Conservation (phyloP, 2,329 filamentous ascomycete genomes). For the Alternaria gaisen region DNA sequence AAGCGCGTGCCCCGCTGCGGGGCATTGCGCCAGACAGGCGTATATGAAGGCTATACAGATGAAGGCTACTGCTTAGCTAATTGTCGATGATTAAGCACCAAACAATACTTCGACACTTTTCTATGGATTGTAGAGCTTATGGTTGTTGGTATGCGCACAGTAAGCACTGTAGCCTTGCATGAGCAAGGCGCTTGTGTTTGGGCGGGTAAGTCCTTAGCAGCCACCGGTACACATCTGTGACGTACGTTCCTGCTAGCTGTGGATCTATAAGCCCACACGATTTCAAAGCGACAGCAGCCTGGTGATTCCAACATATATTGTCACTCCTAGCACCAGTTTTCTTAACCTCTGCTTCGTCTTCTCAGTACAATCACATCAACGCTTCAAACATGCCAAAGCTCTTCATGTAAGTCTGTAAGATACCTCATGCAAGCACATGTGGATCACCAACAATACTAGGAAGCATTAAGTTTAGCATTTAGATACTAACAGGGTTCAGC, state of each 20-base stretch:
- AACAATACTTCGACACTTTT: neutral
- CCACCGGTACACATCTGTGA: slow-evolving; percentile 14
- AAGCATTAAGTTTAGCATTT: neutral
- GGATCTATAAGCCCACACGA: neutral
- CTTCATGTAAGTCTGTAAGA: slow-evolving; percentile 31
- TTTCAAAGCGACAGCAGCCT: neutral
- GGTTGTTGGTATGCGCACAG: neutral
- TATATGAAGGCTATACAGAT: neutral
- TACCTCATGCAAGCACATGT: neutral
- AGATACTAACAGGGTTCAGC: slow-evolving; percentile 19
- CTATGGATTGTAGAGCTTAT: neutral
- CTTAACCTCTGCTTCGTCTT: neutral
- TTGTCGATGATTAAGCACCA: neutral
- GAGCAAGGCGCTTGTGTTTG: neutral
- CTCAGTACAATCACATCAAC: neutral
- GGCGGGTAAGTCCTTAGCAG: neutral
- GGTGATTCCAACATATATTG: neutral
- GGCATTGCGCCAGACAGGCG: slow-evolving; percentile 1
- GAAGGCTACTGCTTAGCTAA: neutral
- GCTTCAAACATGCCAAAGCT: slow-evolving; percentile 35
- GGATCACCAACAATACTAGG: neutral
- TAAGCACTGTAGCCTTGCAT: neutral
- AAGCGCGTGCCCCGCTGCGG: neutral
- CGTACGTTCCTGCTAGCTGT: slow-evolving; percentile 14
- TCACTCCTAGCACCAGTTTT: neutral